Base-by-base conservation (phyloP, 1,139 yeast genomes). In the Candida labiduridarum region DNA sequence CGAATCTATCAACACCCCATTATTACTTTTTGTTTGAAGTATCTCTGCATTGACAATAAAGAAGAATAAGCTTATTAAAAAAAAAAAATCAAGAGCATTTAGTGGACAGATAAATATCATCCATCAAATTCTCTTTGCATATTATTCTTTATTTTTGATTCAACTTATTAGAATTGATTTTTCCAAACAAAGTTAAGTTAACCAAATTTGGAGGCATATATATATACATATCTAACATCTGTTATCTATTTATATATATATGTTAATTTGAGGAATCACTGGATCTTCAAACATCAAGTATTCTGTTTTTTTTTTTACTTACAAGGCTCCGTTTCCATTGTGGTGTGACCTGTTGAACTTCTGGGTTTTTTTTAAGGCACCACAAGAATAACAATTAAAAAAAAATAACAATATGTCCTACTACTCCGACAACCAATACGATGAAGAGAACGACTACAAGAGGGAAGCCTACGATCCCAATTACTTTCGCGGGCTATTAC, bases 91-190 rank as follows among this genome's bases (percentile, higher is more conserved):
- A 38, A 33, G 12, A 12, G 31, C 10, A 29, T 29, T 29, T 29
- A 33, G 12, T 33, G 9, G 36, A 33, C 16, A 33, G n/a, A 30
- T 19, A 19, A 19, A 19, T 3, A 19, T 19, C 22, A 19, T 19
- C 22, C 22, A 19, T 19, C 22, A 19, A 19, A 19, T 19, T 19
- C 22, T 19, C 22, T 19, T 19, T 19, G 14, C 41, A 8, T 38
- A 38, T 38, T 38, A 8, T 38, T 38, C 41, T 38, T 18, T 38
- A 38, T 38, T 38, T 38, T 38, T 33, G 9, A 38, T 15, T 16
- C 19, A 38, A 29, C 22, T 19, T 3, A 19, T 19, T 19, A 35
- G 11, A 7, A 15, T 35, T 14, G 40, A 16, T 14, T 8, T 19
- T 38, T 38, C 22, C 38, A 34, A 34, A 15, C 19, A 9, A 35